phyloP scores from a whole-genome alignment of 495 filamentous ascomycete species.

The Neurospora sp. region DNA sequence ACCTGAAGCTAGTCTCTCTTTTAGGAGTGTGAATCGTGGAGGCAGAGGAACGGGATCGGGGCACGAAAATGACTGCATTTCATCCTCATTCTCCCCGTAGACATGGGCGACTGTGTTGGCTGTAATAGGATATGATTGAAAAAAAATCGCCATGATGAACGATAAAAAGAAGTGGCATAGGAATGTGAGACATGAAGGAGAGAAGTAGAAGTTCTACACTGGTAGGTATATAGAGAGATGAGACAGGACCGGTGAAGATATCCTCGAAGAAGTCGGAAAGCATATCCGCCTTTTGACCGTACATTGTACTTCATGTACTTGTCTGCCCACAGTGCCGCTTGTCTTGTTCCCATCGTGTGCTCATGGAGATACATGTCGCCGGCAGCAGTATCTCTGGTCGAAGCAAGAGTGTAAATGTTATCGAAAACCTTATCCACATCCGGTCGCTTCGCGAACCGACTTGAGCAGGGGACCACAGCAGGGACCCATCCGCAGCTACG shows the following conservation, averaged over 20 bases:
- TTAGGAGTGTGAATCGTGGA: conserved; percentile 60
- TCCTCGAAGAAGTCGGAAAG: neutral
- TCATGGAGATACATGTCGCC: neutral
- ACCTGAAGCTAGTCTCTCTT: conserved; percentile 49
- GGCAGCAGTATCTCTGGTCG: neutral
- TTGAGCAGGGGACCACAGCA: neutral
- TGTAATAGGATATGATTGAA: conserved; percentile 7
- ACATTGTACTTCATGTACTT: neutral
- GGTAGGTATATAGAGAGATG: neutral
- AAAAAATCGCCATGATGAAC: conserved; percentile 12
- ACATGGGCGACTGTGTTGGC: neutral
- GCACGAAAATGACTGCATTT: conserved; percentile 7
- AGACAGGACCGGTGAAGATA: neutral
- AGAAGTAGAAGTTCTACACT: neutral
- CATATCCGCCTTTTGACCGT: neutral
- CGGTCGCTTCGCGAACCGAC: neutral
- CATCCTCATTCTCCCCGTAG: conserved; percentile 3
- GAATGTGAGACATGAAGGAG: neutral
- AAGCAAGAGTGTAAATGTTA: neutral
- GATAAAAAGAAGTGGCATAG: conserved; percentile 2
- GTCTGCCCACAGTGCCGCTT: neutral
- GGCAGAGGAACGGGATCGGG: conserved; percentile 47
- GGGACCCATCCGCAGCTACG: conserved; percentile 10
- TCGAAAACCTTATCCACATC: neutral
- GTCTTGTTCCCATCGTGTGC: neutral